Evolutionary conservation across 83 land plant genomes (phyloP).

Genomic region (Larix sibirica): DNA sequence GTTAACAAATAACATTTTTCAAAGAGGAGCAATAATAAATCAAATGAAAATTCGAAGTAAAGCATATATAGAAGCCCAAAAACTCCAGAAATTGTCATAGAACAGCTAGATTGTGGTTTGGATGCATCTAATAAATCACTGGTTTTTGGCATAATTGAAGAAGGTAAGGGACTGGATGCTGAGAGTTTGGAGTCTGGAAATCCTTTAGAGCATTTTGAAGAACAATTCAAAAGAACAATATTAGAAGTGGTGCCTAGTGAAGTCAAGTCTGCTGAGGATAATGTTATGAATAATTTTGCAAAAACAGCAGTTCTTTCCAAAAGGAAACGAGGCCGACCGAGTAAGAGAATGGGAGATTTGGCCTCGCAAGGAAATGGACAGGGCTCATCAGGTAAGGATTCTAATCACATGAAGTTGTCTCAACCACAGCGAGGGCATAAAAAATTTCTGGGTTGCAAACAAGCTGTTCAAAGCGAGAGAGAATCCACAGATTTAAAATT

Average conservation of each 20-base stretch:
- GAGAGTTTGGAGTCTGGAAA: not conserved
- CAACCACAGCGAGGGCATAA: not conserved
- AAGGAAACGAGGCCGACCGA: conserved; percentile 1
- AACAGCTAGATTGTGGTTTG: not conserved
- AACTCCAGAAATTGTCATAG: not conserved
- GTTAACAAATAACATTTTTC: not conserved
- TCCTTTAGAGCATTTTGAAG: not conserved
- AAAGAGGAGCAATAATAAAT: not conserved
- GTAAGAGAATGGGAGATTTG: not conserved
- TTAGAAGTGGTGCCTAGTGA: not conserved
- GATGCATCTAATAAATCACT: not conserved
- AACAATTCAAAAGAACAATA: not conserved
- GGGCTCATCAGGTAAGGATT: not conserved
- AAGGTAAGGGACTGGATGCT: too few relatives aligned
- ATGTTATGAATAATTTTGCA: not conserved
- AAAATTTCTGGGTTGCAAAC: not conserved
- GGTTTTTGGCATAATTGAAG: not conserved
- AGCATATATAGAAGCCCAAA: not conserved
- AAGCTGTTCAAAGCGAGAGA: not conserved
- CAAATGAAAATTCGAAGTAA: not conserved
- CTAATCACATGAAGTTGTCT: not conserved
- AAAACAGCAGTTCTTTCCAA: not conserved
- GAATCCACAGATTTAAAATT: not conserved
- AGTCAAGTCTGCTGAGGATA: conserved; percentile 1
- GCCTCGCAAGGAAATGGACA: not conserved